These are phyloP conservation scores for Penicillium bovifimosum DNA, from an alignment of 495 filamentous ascomycete species.

Conservation along the genomic window DNA sequence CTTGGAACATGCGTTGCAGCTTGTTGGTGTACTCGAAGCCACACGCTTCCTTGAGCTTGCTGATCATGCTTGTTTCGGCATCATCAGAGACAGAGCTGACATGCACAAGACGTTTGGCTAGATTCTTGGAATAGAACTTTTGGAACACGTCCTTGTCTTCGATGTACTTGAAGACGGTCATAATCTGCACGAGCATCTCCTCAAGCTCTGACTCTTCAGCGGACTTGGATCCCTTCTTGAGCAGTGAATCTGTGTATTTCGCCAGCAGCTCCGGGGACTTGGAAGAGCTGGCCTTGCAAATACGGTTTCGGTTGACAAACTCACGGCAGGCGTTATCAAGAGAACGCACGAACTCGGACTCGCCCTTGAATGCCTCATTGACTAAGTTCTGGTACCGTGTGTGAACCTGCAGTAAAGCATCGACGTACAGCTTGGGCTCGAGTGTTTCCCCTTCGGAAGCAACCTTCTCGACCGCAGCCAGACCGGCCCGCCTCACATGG, in stretches of 20 bases:
- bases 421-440: constrained; percentile 94
- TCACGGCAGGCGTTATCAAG: constrained; percentile 96
- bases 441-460: constrained; percentile 82
- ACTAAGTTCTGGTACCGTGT: constrained; percentile 88
- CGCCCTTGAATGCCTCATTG: constrained; percentile 86
- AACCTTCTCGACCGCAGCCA: constrained; percentile 85
- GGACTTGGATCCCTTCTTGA: constrained; percentile 87
- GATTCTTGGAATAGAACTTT: constrained; percentile 96
- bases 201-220: constrained; percentile 92
- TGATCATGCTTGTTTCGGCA: constrained; percentile 98
- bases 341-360: constrained; percentile 94
- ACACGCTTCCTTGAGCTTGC: constrained; percentile 97
- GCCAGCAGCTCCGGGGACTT: constrained; percentile 92
- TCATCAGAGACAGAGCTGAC: constrained; percentile 92
- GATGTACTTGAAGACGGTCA: constrained; percentile 99
- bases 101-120: constrained; percentile 92
- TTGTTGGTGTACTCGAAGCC: constrained; percentile 99
- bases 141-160: constrained; percentile 99
- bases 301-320: constrained; percentile 94
- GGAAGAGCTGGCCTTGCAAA: constrained; percentile 86
- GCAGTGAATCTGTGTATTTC: constrained; percentile 89
- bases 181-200: constrained; percentile 85
- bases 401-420: constrained; percentile 90
- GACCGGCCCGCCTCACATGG: constrained; percentile 84
- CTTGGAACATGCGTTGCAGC: constrained; percentile 98